Conservation (phyloP, 257 asterid species). For the Capsicum pubescens region DNA sequence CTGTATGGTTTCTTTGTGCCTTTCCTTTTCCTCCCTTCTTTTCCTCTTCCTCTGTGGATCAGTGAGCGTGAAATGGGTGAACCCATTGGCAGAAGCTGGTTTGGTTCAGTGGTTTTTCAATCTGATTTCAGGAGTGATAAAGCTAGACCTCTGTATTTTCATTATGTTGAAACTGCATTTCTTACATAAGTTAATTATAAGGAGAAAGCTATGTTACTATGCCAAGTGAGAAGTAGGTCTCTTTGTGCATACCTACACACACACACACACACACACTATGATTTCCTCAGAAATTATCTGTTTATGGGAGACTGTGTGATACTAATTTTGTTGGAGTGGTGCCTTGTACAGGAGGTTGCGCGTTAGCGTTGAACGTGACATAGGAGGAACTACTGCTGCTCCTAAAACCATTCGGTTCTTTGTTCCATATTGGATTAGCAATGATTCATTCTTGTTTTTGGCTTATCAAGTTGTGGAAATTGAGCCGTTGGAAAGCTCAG, state of each 20-base stretch:
- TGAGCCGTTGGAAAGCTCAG: conserved; percentile 75
- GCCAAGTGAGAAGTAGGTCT: conserved; percentile 24
- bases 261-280: not conserved
- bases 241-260: not conserved
- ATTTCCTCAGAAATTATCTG: conserved; percentile 4
- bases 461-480: conserved; percentile 94
- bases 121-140: conserved; percentile 18
- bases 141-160: conserved; percentile 11
- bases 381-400: conserved; percentile 91
- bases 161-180: not conserved
- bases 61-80: not conserved
- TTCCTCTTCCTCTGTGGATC: conserved; percentile 2
- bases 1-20: not conserved
- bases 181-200: not conserved
- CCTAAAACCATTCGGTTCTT: conserved; percentile 94
- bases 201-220: not conserved
- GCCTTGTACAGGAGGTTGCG: conserved; percentile 75
- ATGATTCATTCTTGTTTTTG: conserved; percentile 74
- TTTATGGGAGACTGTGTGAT: conserved; percentile 15
- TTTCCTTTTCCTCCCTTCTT: not conserved
- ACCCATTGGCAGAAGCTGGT: conserved; percentile 6
- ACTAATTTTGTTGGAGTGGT: conserved; percentile 4
- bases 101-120: not conserved
- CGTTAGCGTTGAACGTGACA: conserved; percentile 93
- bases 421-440: conserved; percentile 98